Percentiles rank a stretch among this genome's conserved stretches.
Evolutionary conservation across 768 basidiomycete genomes (phyloP).

Genomic region (Boletus rubescentipes): DNA sequence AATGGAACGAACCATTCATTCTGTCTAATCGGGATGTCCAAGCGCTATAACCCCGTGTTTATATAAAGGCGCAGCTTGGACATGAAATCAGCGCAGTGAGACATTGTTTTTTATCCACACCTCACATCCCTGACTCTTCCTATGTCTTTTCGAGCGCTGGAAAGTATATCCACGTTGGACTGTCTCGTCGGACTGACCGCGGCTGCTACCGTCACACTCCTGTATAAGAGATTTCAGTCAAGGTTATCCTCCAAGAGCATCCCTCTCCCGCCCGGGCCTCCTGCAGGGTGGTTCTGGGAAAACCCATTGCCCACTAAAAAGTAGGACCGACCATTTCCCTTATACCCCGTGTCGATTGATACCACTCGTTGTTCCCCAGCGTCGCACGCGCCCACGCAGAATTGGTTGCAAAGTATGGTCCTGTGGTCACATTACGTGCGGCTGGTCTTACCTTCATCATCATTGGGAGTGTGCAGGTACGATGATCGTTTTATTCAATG

Average conservation of each 20-base stretch:
- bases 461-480: conserved; percentile 23
- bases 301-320: conserved; percentile 18
- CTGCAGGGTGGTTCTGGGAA: conserved; percentile 25
- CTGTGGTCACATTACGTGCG: conserved; percentile 52
- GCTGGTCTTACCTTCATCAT: conserved; percentile 32
- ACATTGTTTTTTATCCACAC: not conserved
- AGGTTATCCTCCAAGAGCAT: conserved; percentile 1
- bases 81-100: not conserved
- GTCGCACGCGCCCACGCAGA: conserved; percentile 40
- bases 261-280: conserved; percentile 28
- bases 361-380: not conserved
- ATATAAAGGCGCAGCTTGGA: too few relatives aligned
- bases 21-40: too few relatives aligned
- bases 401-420: conserved; percentile 57
- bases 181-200: conserved; percentile 3
- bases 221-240: conserved; percentile 4
- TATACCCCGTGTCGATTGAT: not conserved
- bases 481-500: not conserved
- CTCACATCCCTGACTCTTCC: not conserved
- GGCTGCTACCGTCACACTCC: not conserved
- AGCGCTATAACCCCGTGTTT: too few relatives aligned
- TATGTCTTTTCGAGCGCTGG: not conserved
- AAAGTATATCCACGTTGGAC: not conserved
- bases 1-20: too few relatives aligned
- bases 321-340: conserved; percentile 5